Evolutionary conservation across 345 rosid species (phyloP).

Genomic region (Odontarrhena argentea): DNA sequence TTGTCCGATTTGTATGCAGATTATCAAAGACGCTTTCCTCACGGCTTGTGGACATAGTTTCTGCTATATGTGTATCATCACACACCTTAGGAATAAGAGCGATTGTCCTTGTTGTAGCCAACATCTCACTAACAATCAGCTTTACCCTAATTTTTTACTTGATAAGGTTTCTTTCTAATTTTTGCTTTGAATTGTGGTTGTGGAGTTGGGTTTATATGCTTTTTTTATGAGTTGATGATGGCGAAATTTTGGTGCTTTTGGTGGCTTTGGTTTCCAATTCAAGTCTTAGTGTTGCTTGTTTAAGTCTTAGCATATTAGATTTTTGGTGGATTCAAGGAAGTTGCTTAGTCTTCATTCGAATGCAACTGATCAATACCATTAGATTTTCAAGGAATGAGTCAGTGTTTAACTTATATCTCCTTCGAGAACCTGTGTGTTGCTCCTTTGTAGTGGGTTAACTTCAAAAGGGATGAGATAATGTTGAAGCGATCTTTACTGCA

Average conservation of each 20-base stretch:
- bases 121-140: slow-evolving; percentile 72
- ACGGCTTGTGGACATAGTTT: slow-evolving; percentile 97
- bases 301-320: not conserved
- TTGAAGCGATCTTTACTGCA: slow-evolving; percentile 1
- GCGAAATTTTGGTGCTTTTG: not conserved
- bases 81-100: slow-evolving; percentile 87
- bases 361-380: slow-evolving; percentile 1
- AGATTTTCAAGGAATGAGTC: not conserved
- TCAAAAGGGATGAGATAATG: not conserved
- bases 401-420: not conserved
- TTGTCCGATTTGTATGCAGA: slow-evolving; percentile 98
- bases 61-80: slow-evolving; percentile 94
- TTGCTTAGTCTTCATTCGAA: not conserved
- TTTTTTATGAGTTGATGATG: not conserved
- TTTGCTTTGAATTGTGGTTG: not conserved
- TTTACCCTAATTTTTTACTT: slow-evolving; percentile 85
- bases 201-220: not conserved
- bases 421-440: not conserved
- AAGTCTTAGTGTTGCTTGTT: not conserved
- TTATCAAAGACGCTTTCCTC: slow-evolving; percentile 92
- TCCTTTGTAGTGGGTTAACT: not conserved
- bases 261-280: slow-evolving; percentile 11
- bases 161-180: slow-evolving; percentile 61
- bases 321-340: slow-evolving; percentile 7
- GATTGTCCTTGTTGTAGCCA: slow-evolving; percentile 97